These are phyloP conservation scores for Xylaria sp. DNA, from an alignment of 2,329 filamentous ascomycete genomes.

Conservation along the genomic window DNA sequence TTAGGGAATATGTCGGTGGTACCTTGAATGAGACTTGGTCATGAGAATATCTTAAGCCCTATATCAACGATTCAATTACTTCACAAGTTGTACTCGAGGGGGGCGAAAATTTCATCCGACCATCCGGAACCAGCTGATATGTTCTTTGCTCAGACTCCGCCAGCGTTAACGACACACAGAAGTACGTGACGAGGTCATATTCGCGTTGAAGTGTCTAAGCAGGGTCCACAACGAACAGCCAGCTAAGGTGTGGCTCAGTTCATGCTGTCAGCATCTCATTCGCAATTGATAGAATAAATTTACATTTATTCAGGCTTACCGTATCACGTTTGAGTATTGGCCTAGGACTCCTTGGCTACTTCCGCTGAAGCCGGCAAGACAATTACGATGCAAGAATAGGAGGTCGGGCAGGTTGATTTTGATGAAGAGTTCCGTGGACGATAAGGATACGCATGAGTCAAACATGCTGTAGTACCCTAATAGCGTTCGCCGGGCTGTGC, in stretches of 20 bases:
- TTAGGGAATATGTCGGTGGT: too few relatives aligned
- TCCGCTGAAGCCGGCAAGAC: not conserved
- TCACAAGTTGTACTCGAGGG: not conserved
- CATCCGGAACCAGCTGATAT: not conserved
- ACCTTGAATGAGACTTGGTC: too few relatives aligned
- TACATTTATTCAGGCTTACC: conserved; percentile 12
- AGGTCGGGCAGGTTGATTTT: not conserved
- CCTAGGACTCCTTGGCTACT: not conserved
- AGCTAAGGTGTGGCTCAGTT: not conserved
- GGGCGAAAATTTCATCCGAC: conserved; percentile 7
- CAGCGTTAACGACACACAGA: not conserved
- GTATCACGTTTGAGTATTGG: not conserved
- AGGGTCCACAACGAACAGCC: not conserved
- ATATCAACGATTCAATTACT: not conserved
- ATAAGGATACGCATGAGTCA: not conserved
- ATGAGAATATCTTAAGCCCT: not conserved
- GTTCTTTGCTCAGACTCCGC: not conserved
- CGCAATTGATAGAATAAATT: not conserved
- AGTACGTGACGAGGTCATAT: not conserved
- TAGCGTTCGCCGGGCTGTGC: not conserved
- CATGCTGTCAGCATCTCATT: conserved; percentile 23
- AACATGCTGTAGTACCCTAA: not conserved
- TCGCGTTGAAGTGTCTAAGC: not conserved
- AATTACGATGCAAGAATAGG: not conserved
- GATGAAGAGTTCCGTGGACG: not conserved